Evolutionary conservation across 2,329 filamentous ascomycete species (phyloP).

Genomic region (Saccharata proteae): DNA sequence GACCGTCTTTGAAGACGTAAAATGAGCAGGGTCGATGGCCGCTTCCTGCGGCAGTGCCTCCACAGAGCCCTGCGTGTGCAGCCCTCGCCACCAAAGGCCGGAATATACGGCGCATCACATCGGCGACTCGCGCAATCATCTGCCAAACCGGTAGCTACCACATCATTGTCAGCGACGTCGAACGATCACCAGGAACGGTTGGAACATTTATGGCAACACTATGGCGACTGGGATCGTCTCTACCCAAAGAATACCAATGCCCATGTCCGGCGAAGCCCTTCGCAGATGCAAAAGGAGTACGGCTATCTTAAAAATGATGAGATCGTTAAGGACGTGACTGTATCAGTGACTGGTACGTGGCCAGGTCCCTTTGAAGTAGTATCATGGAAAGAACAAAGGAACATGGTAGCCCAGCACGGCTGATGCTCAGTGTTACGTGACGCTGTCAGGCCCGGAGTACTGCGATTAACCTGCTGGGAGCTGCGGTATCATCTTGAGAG

Average conservation of each 20-base stretch:
- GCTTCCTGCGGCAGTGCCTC: conserved; percentile 46
- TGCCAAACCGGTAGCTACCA: conserved; percentile 14
- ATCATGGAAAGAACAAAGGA: too few relatives aligned
- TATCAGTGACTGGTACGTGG: conserved; percentile 24
- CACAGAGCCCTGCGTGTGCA: conserved; percentile 26
- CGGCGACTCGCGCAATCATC: conserved; percentile 16
- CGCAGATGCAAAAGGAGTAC: conserved; percentile 17
- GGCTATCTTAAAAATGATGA: conserved; percentile 16
- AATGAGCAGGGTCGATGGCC: conserved; percentile 37
- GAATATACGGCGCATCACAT: conserved; percentile 32
- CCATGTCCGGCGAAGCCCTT: conserved; percentile 10
- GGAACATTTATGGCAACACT: conserved; percentile 37
- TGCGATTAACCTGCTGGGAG: too few relatives aligned
- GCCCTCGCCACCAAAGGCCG: conserved; percentile 32
- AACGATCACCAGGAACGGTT: conserved; percentile 39
- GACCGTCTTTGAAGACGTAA: conserved; percentile 27
- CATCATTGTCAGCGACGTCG: conserved; percentile 12
- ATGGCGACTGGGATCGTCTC: conserved; percentile 36
- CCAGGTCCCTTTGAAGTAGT: background rate
- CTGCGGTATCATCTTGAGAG: background rate
- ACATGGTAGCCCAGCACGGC: too few relatives aligned
- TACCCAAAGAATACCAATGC: conserved; percentile 35
- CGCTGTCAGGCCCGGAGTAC: too few relatives aligned
- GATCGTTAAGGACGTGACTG: conserved; percentile 16
- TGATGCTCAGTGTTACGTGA: too few relatives aligned